A percentile compares a stretch with the other conserved stretches of the same genome.
Evolutionary conservation across 1,284 basidiomycete genomes (phyloP).

Genomic region (Marasmius tenuissimus): DNA sequence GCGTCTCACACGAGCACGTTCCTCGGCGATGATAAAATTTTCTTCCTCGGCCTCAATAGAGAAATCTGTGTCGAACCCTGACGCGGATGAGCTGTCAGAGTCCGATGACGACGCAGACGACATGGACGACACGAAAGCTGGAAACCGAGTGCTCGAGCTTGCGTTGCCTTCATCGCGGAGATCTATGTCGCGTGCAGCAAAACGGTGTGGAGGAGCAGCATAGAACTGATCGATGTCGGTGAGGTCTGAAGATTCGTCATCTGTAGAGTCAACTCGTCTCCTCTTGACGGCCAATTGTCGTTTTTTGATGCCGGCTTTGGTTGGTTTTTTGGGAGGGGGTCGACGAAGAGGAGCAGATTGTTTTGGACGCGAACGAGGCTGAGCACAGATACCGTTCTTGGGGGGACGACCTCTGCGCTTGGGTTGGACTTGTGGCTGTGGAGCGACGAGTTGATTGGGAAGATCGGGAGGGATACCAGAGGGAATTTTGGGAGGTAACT

Average conservation of each 20-base stretch:
- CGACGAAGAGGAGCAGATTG: conserved; percentile 26
- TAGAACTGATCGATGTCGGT: conserved; percentile 22
- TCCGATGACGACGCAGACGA: conserved; percentile 34
- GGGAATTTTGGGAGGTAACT: conserved; percentile 52
- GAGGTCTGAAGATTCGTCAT: conserved; percentile 35
- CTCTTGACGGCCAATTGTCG: conserved; percentile 33
- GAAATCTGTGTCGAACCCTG: conserved; percentile 53
- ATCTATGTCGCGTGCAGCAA: conserved; percentile 22
- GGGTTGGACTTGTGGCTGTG: conserved; percentile 28
- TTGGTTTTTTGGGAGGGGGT: conserved; percentile 34
- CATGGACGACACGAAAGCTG: conserved; percentile 64
- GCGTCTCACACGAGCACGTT: conserved; percentile 48
- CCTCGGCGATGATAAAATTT: conserved; percentile 54
- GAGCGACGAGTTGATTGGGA: conserved; percentile 19
- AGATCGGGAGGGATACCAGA: conserved; percentile 10
- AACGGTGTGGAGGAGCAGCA: background rate
- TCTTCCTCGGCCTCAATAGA: conserved; percentile 64
- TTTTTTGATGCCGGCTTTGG: conserved; percentile 38
- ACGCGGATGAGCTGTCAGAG: conserved; percentile 27
- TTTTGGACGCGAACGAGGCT: conserved; percentile 20
- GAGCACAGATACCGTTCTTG: conserved; percentile 35
- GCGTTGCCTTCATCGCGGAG: conserved; percentile 38
- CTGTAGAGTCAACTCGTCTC: conserved; percentile 30
- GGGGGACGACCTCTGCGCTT: conserved; percentile 55
- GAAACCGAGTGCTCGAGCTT: conserved; percentile 44